phyloP scores from a whole-genome alignment of 169 alveolate species.

The Cryptosporidium sp. region DNA sequence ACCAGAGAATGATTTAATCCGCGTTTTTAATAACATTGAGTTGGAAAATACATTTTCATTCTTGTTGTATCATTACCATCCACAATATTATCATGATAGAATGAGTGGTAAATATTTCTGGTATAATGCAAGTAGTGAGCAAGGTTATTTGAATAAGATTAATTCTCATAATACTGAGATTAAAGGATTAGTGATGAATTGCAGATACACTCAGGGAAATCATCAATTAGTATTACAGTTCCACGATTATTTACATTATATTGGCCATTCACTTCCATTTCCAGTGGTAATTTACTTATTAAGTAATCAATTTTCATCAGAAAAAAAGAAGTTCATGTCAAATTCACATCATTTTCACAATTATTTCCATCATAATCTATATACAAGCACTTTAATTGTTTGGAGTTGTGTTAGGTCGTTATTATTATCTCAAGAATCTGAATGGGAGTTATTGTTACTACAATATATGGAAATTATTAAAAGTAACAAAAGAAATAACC shows the following conservation, averaged over 20 bases:
- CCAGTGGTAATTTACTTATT: slow-evolving; percentile 40
- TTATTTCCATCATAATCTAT: slow-evolving; percentile 44
- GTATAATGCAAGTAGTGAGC: slow-evolving; percentile 65
- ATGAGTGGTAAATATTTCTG: slow-evolving; percentile 68
- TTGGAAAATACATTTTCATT: slow-evolving; percentile 58
- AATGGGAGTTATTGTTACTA: slow-evolving; percentile 58
- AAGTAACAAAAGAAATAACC: slow-evolving; percentile 37
- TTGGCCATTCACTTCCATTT: slow-evolving; percentile 53
- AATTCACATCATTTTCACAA: slow-evolving; percentile 66
- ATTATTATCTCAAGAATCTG: neutral
- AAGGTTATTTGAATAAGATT: slow-evolving; percentile 49
- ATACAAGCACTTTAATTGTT: slow-evolving; percentile 54
- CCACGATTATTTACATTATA: slow-evolving; percentile 63
- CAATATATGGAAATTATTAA: slow-evolving; percentile 70
- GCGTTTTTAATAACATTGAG: slow-evolving; percentile 37
- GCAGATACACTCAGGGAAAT: slow-evolving; percentile 39
- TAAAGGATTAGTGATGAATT: slow-evolving; percentile 17
- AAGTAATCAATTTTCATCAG: slow-evolving; percentile 72
- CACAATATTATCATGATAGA: slow-evolving; percentile 71
- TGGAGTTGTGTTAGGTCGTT: slow-evolving; percentile 66
- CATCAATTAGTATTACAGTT: neutral
- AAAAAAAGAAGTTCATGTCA: slow-evolving; percentile 56
- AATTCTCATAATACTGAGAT: slow-evolving; percentile 40
- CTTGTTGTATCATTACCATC: slow-evolving; percentile 49
- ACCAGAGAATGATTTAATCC: neutral